Conservation (phyloP, 169 alveolate genomes). For the Amoebophrya sp. region DNA sequence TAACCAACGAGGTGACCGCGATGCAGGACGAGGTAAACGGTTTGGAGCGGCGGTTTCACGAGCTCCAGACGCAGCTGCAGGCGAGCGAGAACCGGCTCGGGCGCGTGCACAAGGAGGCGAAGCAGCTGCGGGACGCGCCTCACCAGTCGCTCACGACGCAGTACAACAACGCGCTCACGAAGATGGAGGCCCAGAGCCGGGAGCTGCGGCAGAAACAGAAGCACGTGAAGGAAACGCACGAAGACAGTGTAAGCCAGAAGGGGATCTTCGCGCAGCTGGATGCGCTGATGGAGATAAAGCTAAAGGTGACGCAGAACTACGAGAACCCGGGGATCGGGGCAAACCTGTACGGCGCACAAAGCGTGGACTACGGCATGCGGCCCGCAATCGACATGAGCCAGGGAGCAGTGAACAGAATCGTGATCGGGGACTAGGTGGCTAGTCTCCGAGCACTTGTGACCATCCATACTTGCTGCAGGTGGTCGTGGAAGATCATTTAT, state of each 20-base stretch:
- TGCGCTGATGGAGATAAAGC: not conserved
- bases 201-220: not conserved
- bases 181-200: not conserved
- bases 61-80: not conserved
- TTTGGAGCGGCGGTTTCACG: not conserved
- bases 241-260: not conserved
- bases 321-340: not conserved
- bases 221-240: constrained; percentile 4
- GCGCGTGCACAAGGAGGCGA: not conserved
- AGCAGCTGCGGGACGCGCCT: not conserved
- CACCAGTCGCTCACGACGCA: not conserved
- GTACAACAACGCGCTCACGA: not conserved
- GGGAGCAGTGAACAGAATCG: not conserved
- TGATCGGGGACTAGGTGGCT: not conserved
- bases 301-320: not conserved
- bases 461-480: too few species aligned
- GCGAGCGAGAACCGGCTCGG: not conserved
- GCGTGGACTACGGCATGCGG: not conserved
- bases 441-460: too few species aligned
- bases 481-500: too few species aligned
- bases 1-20: not conserved
- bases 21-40: not conserved
- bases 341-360: not conserved
- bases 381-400: not conserved
- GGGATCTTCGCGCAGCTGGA: not conserved